Conservation (phyloP, 768 basidiomycete species). For the Symmetrospora coprosmae region DNA sequence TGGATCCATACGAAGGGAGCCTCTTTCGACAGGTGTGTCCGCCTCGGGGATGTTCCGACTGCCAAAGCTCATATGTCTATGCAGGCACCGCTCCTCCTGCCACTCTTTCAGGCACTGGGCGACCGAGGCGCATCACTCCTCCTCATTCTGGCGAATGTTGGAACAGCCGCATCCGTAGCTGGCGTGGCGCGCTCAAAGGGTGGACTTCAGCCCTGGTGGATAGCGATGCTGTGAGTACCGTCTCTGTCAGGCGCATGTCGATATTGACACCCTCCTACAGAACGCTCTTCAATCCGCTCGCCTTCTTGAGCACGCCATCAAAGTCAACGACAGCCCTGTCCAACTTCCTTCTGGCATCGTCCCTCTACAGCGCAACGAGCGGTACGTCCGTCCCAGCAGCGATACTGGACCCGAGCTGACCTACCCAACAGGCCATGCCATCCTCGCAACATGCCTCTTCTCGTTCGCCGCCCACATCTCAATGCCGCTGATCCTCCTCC, state of each 20-base stretch:
- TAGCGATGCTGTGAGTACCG: slow-evolving; percentile 54
- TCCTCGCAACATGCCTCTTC: slow-evolving; percentile 51
- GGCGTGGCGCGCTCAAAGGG: slow-evolving; percentile 43
- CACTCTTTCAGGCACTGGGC: slow-evolving; percentile 7
- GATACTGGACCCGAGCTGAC: neutral
- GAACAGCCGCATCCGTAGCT: slow-evolving; percentile 55
- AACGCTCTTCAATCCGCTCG: slow-evolving; percentile 79
- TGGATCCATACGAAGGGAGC: slow-evolving; percentile 77
- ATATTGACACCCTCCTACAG: slow-evolving; percentile 39
- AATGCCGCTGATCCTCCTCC: slow-evolving; percentile 42
- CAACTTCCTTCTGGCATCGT: slow-evolving; percentile 53
- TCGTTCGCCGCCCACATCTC: slow-evolving; percentile 61
- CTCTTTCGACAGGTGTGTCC: slow-evolving; percentile 64
- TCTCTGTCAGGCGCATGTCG: neutral
- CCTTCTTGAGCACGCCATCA: slow-evolving; percentile 62
- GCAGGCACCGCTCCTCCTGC: slow-evolving; percentile 45
- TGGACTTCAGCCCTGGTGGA: slow-evolving; percentile 46
- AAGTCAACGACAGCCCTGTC: slow-evolving; percentile 71
- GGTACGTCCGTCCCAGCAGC: slow-evolving; percentile 40
- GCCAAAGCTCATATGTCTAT: slow-evolving; percentile 51
- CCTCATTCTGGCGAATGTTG: slow-evolving; percentile 57
- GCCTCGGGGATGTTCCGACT: neutral
- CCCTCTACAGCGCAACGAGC: slow-evolving; percentile 56
- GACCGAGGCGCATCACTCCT: slow-evolving; percentile 32
- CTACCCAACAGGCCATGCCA: slow-evolving; percentile 44